Conservation (phyloP, 202 grass and related monocot genomes). For the Carex sylvatica region DNA sequence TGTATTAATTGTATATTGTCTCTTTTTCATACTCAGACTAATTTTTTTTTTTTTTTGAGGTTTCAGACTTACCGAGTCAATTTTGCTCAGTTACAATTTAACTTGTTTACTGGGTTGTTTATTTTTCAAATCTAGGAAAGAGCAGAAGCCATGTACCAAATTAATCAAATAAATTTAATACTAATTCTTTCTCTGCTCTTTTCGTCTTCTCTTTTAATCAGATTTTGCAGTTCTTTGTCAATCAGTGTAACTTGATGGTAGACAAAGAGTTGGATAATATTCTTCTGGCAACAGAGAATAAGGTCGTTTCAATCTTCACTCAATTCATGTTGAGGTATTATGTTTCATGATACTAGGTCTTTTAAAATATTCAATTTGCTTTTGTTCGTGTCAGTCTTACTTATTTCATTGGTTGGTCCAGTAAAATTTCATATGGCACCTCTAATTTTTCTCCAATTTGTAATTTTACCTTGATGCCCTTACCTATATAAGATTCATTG, state of each 20-base stretch:
- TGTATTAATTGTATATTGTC: neutral
- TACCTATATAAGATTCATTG: neutral
- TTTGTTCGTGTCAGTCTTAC: neutral
- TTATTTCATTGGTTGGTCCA: neutral
- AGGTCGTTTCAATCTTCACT: constrained; percentile 8
- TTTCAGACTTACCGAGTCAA: too few species aligned
- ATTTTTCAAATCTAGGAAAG: neutral
- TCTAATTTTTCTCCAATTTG: neutral
- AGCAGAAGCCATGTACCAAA: neutral
- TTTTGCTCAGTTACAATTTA: neutral
- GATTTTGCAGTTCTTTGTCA: neutral
- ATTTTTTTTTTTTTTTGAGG: too few species aligned
- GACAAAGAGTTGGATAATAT: neutral
- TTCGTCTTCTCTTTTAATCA: neutral
- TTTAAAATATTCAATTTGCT: neutral
- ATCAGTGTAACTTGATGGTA: neutral
- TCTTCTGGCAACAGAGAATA: neutral
- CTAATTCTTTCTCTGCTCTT: neutral
- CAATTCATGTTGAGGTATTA: constrained; percentile 16
- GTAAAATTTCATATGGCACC: neutral
- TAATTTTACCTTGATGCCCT: neutral
- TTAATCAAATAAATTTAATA: neutral
- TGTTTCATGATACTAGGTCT: neutral
- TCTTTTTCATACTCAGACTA: neutral
- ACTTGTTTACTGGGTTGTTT: neutral